phyloP scores from a whole-genome alignment of 768 basidiomycete genomes.

The Lactarius akahatsu region DNA sequence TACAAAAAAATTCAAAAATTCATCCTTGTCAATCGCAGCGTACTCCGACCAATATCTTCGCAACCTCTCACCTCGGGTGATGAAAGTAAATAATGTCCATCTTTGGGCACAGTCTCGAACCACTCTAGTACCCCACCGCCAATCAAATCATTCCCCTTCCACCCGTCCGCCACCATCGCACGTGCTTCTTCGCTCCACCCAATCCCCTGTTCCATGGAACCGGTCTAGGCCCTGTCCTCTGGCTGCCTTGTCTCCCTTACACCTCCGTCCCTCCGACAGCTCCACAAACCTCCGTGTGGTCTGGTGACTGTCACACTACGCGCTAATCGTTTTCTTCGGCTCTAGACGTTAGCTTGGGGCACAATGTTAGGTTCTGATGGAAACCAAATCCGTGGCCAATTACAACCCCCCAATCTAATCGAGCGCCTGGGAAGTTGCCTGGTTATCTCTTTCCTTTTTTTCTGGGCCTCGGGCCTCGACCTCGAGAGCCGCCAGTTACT shows the following conservation, averaged over 20 bases:
- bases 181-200: constrained; percentile 24
- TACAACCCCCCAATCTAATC: constrained; percentile 24
- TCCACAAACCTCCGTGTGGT: constrained; percentile 1
- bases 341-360: not conserved
- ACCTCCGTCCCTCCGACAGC: constrained; percentile 14
- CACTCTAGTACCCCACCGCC: constrained; percentile 8
- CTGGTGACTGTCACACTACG: too few relatives aligned
- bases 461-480: constrained; percentile 12
- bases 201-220: constrained; percentile 22
- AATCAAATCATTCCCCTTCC: constrained; percentile 15
- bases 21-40: not conserved
- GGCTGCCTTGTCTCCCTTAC: not conserved
- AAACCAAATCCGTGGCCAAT: constrained; percentile 21
- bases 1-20: not conserved
- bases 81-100: not conserved
- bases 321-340: not conserved
- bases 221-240: constrained; percentile 15
- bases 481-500: constrained; percentile 4
- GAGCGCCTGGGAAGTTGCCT: constrained; percentile 4
- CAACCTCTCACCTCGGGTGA: not conserved
- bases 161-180: constrained; percentile 14
- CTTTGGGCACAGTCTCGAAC: constrained; percentile 22
- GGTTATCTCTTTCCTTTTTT: constrained; percentile 5
- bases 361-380: constrained; percentile 20
- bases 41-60: not conserved